Base-by-base conservation (phyloP, 805 yeast genomes). In the Komagataella mondaviorum region DNA sequence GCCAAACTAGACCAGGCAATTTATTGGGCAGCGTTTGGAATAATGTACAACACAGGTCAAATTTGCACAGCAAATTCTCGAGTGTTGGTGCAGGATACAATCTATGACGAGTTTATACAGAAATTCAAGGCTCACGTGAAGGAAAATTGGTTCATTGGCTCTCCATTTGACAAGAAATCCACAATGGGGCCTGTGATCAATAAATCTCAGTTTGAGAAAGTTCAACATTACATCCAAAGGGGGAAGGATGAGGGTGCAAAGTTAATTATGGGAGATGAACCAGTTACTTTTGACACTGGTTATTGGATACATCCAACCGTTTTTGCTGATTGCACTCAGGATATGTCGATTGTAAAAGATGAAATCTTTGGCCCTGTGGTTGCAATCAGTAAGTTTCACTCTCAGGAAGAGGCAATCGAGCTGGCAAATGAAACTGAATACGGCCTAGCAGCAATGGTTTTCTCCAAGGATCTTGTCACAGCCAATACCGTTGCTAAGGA, bases 311-410 rank as follows among this genome's bases (percentile, higher is more conserved):
- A 78, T 59, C 95, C 96, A 53, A 85, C 95, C 3, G 72, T 88
- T 46, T 86, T 87, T 59, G 74, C 82, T 23, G 85, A 85, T 59
- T 88, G 85, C 49, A 74, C 71, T 51, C 81, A 82, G 55, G 64
- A 73, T 36, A 81, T 83, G 78, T 71, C 75, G 54, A 77, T 88
- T 49, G 84, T 82, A 52, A 73, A 74, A 56, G 95, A 88, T 66
- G 96, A 88, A 67, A 86, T 88, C 53, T 88, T 88, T 65, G 96
- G 96, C 17, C 96, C 96, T 14, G 96, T 88, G 39, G 88, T 83
- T 23, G 72, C 80, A 6, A 71, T 84, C 43, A 78, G 83, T 52
- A 78, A 77, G 65, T 88, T 88, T 68, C 62, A 69, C 44, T 70
- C 80, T 30, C 84, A 80, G 56, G 83, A 78, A 49, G 90, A 87